These are phyloP conservation scores for Ormosia semicastrata DNA, from an alignment of 306 rosid genomes.

Conservation along the genomic window DNA sequence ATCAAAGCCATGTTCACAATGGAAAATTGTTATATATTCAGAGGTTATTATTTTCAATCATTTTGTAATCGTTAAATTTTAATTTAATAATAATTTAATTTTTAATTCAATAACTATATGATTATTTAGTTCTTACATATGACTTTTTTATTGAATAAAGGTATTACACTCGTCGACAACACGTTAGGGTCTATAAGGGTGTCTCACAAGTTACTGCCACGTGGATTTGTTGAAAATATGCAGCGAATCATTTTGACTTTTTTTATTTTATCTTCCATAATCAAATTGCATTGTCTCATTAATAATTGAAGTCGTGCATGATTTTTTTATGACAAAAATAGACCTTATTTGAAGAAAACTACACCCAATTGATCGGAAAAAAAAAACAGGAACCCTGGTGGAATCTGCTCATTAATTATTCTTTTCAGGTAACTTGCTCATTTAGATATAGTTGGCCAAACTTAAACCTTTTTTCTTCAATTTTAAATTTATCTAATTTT, in stretches of 20 bases:
- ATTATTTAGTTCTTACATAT: too few species aligned
- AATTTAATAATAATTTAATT: too few species aligned
- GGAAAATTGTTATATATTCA: too few species aligned
- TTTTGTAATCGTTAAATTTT: too few species aligned
- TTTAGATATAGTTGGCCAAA: not conserved
- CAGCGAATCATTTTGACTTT: not conserved
- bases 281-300: not conserved
- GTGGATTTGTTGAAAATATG: slow-evolving; percentile 28
- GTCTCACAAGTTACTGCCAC: slow-evolving; percentile 28
- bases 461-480: not conserved
- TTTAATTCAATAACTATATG: too few species aligned
- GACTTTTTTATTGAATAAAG: too few species aligned
- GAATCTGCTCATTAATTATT: not conserved
- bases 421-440: not conserved
- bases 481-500: too few species aligned
- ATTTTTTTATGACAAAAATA: not conserved
- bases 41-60: too few species aligned
- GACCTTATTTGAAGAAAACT: not conserved
- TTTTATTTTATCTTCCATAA: not conserved
- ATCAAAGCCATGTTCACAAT: slow-evolving; percentile 26
- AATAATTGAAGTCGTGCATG: not conserved
- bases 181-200: not conserved
- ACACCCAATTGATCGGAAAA: not conserved
- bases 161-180: not conserved
- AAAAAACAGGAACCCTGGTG: not conserved